Percentiles rank a stretch among this genome's conserved stretches.
Conservation (phyloP, 2,329 filamentous ascomycete genomes). For the Lachnellula cervina region DNA sequence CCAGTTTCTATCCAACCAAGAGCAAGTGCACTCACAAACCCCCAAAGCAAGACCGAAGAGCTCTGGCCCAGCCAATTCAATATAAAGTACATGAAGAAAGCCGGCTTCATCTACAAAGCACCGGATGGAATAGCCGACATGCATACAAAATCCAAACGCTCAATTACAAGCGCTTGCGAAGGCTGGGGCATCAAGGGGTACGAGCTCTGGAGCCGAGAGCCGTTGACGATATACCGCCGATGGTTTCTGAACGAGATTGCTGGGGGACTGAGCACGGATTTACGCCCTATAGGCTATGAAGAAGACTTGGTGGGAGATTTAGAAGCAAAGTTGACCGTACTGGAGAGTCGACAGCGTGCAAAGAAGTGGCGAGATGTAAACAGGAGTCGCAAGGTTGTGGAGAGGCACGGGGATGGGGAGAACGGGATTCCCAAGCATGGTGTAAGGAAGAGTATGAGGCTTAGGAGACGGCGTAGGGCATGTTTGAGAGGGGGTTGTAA, state of each 20-base stretch:
- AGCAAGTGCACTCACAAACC: not conserved
- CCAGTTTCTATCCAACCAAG: not conserved
- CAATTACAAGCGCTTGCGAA: not conserved
- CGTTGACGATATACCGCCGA: not conserved
- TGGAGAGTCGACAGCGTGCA: no score
- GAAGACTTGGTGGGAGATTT: no score
- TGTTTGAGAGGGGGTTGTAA: no score
- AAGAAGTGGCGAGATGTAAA: no score
- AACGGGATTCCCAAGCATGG: no score
- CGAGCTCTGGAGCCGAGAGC: not conserved
- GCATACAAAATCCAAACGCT: not conserved
- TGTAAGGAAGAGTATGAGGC: no score
- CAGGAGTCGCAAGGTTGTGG: no score
- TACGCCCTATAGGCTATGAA: no score
- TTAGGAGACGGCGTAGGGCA: no score
- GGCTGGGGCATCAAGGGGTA: not conserved
- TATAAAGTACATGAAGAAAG: not conserved
- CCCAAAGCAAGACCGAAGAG: not conserved
- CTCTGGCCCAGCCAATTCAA: not conserved
- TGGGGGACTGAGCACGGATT: not conserved
- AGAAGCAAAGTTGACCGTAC: no score
- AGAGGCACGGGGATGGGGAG: no score
- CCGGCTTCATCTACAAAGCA: not conserved
- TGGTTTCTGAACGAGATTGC: not conserved
- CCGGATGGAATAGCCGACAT: not conserved